Conservation (phyloP, 768 basidiomycete genomes). For the Hirschioporus abietinus region DNA sequence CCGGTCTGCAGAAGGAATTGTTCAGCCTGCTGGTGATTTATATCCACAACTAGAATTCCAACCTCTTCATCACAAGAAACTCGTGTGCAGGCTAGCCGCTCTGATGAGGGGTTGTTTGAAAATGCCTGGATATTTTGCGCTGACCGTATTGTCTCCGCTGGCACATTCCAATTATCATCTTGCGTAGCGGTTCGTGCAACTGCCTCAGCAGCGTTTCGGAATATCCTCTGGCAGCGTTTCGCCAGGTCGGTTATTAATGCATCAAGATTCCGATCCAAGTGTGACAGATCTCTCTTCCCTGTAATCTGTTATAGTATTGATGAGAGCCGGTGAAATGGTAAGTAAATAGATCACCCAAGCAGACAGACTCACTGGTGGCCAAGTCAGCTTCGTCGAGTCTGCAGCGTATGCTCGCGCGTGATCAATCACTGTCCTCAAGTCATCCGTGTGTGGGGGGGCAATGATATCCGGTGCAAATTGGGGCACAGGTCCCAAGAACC, state of each 20-base stretch:
- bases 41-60: background rate
- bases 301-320: conserved; percentile 36
- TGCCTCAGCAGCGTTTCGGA: conserved; percentile 57
- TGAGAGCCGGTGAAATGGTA: conserved; percentile 19
- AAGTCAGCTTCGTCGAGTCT: conserved; percentile 29
- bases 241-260: conserved; percentile 59
- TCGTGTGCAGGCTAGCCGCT: background rate
- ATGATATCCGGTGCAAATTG: conserved; percentile 27
- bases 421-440: background rate
- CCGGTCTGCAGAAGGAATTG: background rate
- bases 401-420: background rate
- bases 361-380: conserved; percentile 44
- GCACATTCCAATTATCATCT: background rate
- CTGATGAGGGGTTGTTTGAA: background rate
- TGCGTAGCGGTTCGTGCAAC: conserved; percentile 33
- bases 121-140: background rate
- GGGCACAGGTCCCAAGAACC: conserved; percentile 61
- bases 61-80: background rate
- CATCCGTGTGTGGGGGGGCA: conserved; percentile 1
- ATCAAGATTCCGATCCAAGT: conserved; percentile 65
- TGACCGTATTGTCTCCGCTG: background rate
- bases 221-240: conserved; percentile 52
- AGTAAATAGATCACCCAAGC: conserved; percentile 5
- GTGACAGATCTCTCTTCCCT: conserved; percentile 43
- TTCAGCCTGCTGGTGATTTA: background rate